Evolutionary conservation across 169 alveolate species (phyloP), one percentile per base, ranked within the genome.

Genomic region (Cryptosporidium viatorum): DNA sequence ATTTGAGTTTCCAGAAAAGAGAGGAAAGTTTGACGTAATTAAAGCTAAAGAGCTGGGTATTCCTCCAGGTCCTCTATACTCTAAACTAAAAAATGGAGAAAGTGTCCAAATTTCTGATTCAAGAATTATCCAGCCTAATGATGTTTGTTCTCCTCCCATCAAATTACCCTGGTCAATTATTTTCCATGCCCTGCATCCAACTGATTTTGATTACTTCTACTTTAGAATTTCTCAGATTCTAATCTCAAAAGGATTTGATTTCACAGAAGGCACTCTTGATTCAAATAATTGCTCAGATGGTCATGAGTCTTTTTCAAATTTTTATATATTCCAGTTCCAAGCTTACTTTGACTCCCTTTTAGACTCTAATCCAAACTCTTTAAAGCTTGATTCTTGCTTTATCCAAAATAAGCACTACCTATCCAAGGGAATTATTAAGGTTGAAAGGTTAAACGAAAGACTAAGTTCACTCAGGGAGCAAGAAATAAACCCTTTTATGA

Each of bases 21-120:
- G 85, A 35, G 95, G 96, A 41, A 68, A 93, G 52, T 94, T 95
- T 80, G 89, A 91, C 69, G 91, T 91, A 23, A 93, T 92, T 51
- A 95, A 93, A 51, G 97, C 97, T 0, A 85, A 92, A 71, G 85
- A 73, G 31, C 70, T 95, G 43, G 94, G 96, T 84, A 92, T 96
- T 10, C 93, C 94, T 50, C 94, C 95, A 29, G 97, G 98, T 26
- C 96, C 97, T 59, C 91, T 92, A 39, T 95, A 89, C 84, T 96
- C 96, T 0, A 94, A 91, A 70, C 93, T 96, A 55, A 94, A 95
- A 86, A 93, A 92, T 58, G 98, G 98, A 31, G 93, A 94, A 73
- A 45, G 93, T 33, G 84, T 96, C 26, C 89, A 93, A 43, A 75
- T 95, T 31, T 85, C 84, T 45, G 92, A 93, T 84, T 95, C 96